Evolutionary conservation across 208 protist species (phyloP).

Genomic region (Tritrichomonas foetus): DNA sequence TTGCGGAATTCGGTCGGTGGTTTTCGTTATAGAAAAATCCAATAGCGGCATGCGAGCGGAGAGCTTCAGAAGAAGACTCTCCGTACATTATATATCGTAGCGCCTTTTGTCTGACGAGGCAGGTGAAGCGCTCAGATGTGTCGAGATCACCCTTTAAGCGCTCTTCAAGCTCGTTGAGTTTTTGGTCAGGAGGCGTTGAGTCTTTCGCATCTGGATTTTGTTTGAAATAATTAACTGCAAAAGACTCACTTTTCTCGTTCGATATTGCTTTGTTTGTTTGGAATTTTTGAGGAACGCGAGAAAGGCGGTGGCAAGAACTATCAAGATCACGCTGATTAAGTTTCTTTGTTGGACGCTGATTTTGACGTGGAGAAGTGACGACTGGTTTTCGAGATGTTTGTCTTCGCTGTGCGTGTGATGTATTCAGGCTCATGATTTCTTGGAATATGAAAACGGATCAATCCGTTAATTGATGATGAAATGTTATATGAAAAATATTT

Average conservation of each 20-base stretch:
- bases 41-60: not conserved
- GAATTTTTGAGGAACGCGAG: constrained; percentile 36
- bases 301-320: constrained; percentile 10
- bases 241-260: not conserved
- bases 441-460: no score
- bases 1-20: not conserved
- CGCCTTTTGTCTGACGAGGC: not conserved
- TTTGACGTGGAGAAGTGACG: not conserved
- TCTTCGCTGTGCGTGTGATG: no score
- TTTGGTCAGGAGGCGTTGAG: not conserved
- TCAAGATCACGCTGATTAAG: not conserved
- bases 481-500: no score
- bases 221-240: not conserved
- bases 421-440: no score
- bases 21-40: not conserved
- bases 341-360: not conserved
- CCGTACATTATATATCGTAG: not conserved
- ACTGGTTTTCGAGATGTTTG: no score
- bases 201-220: not conserved
- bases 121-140: not conserved
- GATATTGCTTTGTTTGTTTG: not conserved
- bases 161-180: not conserved
- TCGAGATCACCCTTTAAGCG: not conserved
- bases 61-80: not conserved
- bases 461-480: no score